phyloP scores from a whole-genome alignment of 129 eudicot genomes.

The Lonicera japonica region DNA sequence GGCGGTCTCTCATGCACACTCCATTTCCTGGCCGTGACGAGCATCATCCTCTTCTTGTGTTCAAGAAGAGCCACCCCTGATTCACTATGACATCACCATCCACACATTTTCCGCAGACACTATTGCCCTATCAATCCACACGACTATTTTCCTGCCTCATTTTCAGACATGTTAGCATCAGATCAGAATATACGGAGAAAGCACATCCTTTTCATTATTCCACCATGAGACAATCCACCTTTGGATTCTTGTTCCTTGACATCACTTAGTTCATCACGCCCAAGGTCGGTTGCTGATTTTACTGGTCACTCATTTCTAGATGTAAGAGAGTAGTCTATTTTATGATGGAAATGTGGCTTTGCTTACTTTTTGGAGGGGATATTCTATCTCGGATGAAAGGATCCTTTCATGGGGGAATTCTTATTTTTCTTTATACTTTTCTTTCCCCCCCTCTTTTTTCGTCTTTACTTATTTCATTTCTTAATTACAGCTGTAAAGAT shows the following conservation, averaged over 20 bases:
- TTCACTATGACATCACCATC: constrained; percentile 51
- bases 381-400: constrained; percentile 7
- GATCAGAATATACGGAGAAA: constrained; percentile 41
- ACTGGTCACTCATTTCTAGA: constrained; percentile 40
- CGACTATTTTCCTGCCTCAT: constrained; percentile 58
- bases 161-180: constrained; percentile 39
- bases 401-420: constrained; percentile 11
- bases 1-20: constrained; percentile 43
- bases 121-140: constrained; percentile 54
- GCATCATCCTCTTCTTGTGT: constrained; percentile 43
- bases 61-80: constrained; percentile 58
- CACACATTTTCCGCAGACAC: constrained; percentile 60
- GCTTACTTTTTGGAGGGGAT: constrained; percentile 15
- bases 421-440: neutral
- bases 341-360: constrained; percentile 21
- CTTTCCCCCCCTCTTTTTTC: no score
- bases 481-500: neutral
- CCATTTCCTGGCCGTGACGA: constrained; percentile 43
- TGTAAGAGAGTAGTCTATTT: constrained; percentile 33
- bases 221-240: constrained; percentile 48
- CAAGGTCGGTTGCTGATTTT: constrained; percentile 85
- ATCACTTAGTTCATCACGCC: constrained; percentile 50
- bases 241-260: constrained; percentile 71
- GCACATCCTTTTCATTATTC: constrained; percentile 35
- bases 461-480: neutral